Percentiles rank a stretch among this genome's conserved stretches.
phyloP scores from a whole-genome alignment of 2,329 filamentous ascomycete species.

The Fusarium annulatum region DNA sequence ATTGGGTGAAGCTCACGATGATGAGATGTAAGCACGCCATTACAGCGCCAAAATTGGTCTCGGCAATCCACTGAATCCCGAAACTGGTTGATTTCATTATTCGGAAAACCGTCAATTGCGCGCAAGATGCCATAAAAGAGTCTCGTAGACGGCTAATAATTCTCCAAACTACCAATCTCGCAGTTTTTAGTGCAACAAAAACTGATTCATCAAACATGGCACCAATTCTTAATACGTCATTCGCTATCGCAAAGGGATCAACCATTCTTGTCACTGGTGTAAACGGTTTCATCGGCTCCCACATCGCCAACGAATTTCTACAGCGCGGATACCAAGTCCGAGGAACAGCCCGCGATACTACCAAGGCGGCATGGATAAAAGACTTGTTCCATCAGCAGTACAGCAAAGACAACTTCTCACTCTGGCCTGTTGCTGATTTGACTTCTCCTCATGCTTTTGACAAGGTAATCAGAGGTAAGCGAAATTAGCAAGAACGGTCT shows the following conservation, averaged over 20 bases:
- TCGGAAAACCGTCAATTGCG: background rate
- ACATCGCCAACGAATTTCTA: background rate
- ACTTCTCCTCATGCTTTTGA: background rate
- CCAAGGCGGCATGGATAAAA: background rate
- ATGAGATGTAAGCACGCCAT: background rate
- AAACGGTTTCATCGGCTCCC: background rate
- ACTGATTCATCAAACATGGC: too few species aligned
- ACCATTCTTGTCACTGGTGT: background rate
- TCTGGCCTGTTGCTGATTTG: background rate
- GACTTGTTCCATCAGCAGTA: background rate
- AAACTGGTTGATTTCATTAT: fast-evolving
- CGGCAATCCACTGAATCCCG: background rate
- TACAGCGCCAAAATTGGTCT: background rate
- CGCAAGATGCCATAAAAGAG: background rate
- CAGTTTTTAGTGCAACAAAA: too few species aligned
- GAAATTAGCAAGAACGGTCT: fast-evolving
- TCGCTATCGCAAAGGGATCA: background rate
- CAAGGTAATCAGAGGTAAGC: background rate
- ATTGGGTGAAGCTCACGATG: background rate
- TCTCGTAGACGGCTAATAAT: too few species aligned
- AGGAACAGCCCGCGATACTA: background rate
- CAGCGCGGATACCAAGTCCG: background rate
- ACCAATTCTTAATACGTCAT: background rate
- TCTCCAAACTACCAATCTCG: too few species aligned
- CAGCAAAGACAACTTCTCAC: background rate